These are phyloP conservation scores for Xylariales sp. DNA, from an alignment of 2,329 filamentous ascomycete genomes.

Conservation along the genomic window DNA sequence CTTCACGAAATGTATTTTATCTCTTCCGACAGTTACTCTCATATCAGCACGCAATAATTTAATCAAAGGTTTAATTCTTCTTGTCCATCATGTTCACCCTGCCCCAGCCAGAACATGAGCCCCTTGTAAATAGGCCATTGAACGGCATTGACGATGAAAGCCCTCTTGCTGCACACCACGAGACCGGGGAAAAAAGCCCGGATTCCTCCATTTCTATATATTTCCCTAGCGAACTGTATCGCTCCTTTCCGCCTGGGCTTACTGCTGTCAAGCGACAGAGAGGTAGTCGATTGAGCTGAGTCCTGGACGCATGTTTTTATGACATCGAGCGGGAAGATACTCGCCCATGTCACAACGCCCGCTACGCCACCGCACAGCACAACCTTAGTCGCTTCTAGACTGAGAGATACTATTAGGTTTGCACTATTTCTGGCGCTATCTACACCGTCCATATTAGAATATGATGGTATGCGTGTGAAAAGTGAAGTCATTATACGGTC, in stretches of 20 bases:
- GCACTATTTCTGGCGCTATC: background rate
- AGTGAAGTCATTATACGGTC: slow-evolving; percentile 57
- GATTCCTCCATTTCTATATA: slow-evolving; percentile 73
- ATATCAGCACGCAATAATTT: background rate
- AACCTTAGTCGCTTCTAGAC: slow-evolving; percentile 68
- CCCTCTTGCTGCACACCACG: slow-evolving; percentile 83
- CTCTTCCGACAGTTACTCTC: too few relatives aligned
- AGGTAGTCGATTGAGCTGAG: slow-evolving; percentile 57
- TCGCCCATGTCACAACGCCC: slow-evolving; percentile 88
- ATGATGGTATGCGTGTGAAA: background rate
- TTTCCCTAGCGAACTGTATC: slow-evolving; percentile 71
- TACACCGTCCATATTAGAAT: background rate
- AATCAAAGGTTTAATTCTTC: slow-evolving; percentile 29
- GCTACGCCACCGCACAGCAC: slow-evolving; percentile 88
- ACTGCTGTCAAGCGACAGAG: slow-evolving; percentile 49
- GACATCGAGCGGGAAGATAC: slow-evolving; percentile 90
- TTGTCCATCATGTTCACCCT: slow-evolving; percentile 44
- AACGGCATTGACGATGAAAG: slow-evolving; percentile 94
- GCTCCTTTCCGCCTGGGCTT: slow-evolving; percentile 59
- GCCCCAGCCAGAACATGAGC: slow-evolving; percentile 74
- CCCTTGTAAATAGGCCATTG: slow-evolving; percentile 93
- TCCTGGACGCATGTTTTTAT: slow-evolving; percentile 93
- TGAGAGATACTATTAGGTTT: slow-evolving; percentile 36
- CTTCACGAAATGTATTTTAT: background rate
- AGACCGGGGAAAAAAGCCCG: slow-evolving; percentile 78